Conservation (phyloP, 129 eudicot genomes). For the Tagetes patula region DNA sequence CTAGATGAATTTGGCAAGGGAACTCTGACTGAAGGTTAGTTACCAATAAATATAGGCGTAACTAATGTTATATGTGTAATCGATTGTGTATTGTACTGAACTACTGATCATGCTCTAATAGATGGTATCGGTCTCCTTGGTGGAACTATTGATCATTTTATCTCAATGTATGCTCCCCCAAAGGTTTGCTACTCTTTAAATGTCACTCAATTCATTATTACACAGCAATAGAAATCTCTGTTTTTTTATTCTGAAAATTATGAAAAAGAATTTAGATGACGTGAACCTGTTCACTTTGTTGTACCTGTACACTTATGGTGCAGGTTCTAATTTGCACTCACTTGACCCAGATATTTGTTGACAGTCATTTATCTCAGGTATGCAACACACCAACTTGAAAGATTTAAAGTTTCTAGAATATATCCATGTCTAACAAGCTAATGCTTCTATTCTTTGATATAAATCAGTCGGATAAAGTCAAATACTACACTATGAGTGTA, state of each 20-base stretch:
- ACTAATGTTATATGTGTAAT: conserved; percentile 2
- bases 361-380: conserved; percentile 65
- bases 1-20: conserved; percentile 96
- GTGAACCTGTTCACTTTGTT: not conserved
- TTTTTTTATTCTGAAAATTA: not conserved
- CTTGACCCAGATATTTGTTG: conserved; percentile 76
- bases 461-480: conserved; percentile 72
- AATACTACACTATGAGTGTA: conserved; percentile 90
- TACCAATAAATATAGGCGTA: conserved; percentile 14
- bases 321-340: conserved; percentile 92
- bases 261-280: not conserved
- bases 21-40: conserved; percentile 87
- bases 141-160: conserved; percentile 79
- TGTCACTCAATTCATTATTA: not conserved
- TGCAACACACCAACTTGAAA: not conserved
- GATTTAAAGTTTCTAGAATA: conserved; percentile 11
- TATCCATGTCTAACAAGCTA: conserved; percentile 15
- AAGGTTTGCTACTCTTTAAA: conserved; percentile 53
- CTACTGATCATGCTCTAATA: conserved; percentile 11
- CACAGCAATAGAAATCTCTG: not conserved
- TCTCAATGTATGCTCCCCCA: conserved; percentile 69
- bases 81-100: conserved; percentile 2
- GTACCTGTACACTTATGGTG: not conserved
- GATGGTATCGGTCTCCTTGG: conserved; percentile 98
- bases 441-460: conserved; percentile 18